phyloP scores from a whole-genome alignment of 78 protist genomes.

The Bodo saltans region DNA sequence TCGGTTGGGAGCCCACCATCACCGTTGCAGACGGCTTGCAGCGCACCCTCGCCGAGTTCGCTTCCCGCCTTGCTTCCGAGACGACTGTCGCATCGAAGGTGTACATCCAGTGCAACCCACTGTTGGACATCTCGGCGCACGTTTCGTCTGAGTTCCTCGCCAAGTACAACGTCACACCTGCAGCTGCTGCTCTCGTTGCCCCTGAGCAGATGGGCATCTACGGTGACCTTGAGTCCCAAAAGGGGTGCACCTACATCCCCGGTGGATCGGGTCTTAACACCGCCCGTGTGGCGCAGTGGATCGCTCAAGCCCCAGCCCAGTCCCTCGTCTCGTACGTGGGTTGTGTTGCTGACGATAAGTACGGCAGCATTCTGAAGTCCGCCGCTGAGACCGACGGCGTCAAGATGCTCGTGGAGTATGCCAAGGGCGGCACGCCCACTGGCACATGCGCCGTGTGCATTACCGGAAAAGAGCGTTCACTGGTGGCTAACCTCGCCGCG shows the following conservation, averaged over 20 bases:
- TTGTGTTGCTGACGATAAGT: conserved; percentile 83
- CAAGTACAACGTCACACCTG: conserved; percentile 65
- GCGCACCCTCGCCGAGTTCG: conserved; percentile 34
- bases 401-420: conserved; percentile 18
- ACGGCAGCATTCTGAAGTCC: conserved; percentile 45
- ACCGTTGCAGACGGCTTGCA: conserved; percentile 36
- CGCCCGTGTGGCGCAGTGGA: conserved; percentile 83
- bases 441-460: conserved; percentile 92
- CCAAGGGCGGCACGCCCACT: conserved; percentile 56
- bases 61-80: neutral
- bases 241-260: conserved; percentile 75
- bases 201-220: conserved; percentile 80
- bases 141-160: conserved; percentile 54
- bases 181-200: conserved; percentile 82
- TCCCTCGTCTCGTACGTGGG: conserved; percentile 72
- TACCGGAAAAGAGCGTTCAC: conserved; percentile 66
- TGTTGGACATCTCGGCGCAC: conserved; percentile 73
- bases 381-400: conserved; percentile 67
- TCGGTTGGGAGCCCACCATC: conserved; percentile 45
- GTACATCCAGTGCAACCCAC: conserved; percentile 68
- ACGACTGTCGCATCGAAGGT: neutral
- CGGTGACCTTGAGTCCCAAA: conserved; percentile 57
- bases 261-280: conserved; percentile 89
- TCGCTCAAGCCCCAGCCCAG: conserved; percentile 37
- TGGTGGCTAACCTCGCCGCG: conserved; percentile 86